These are phyloP conservation scores for Porogramme epimiltina DNA, from an alignment of 1,284 basidiomycete genomes.

Conservation along the genomic window DNA sequence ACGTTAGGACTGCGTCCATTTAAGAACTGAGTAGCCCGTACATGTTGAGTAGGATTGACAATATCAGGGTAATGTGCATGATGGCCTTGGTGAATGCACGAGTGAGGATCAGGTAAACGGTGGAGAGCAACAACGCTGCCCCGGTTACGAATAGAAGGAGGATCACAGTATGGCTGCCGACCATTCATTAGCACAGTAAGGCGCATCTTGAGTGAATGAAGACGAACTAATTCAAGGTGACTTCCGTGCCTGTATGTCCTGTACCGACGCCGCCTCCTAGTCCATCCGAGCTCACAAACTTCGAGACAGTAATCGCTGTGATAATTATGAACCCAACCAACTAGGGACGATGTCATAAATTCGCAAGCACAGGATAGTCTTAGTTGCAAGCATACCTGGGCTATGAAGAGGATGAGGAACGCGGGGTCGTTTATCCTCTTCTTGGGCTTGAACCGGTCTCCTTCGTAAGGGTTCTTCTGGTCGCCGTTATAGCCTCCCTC, in stretches of 20 bases:
- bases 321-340: conserved; percentile 69
- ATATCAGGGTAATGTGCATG: conserved; percentile 78
- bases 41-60: conserved; percentile 76
- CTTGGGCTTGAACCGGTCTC: conserved; percentile 70
- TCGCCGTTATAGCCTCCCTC: conserved; percentile 35
- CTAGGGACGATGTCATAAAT: conserved; percentile 36
- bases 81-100: conserved; percentile 78
- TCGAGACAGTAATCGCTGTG: conserved; percentile 63
- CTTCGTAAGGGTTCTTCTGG: conserved; percentile 59
- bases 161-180: conserved; percentile 51
- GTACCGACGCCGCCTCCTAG: conserved; percentile 68
- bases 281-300: conserved; percentile 67
- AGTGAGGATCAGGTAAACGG: conserved; percentile 59
- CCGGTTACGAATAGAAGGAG: conserved; percentile 64
- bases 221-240: conserved; percentile 63
- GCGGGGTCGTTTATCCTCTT: conserved; percentile 73
- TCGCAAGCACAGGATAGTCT: too few relatives aligned
- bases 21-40: conserved; percentile 40
- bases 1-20: neutral
- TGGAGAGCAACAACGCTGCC: conserved; percentile 52
- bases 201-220: neutral
- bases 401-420: conserved; percentile 70
- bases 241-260: conserved; percentile 43
- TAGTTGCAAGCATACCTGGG: conserved; percentile 51
- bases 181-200: too few relatives aligned